A percentile compares a stretch with the other conserved stretches of the same genome.
These are phyloP conservation scores for Skeletonema costatum DNA, from an alignment of 108 stramenopile species.

Conservation along the genomic window DNA sequence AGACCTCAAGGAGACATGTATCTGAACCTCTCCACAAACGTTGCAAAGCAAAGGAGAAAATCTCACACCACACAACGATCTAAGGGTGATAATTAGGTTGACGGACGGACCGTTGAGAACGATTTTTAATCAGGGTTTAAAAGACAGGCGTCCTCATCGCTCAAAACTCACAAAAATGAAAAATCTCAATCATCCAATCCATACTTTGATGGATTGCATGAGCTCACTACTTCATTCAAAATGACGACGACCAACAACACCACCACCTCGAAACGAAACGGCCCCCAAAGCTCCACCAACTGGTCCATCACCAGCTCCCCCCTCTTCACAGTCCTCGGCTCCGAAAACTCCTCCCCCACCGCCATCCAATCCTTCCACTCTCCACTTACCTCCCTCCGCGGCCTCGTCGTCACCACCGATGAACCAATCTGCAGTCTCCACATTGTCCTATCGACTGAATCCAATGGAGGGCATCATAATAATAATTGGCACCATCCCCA, in stretches of 20 bases:
- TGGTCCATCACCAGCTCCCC: conserved; percentile 38
- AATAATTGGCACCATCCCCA: conserved; percentile 44
- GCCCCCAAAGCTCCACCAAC: conserved; percentile 33
- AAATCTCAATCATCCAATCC: too few relatives aligned
- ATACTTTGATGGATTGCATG: too few relatives aligned
- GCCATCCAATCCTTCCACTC: conserved; percentile 33
- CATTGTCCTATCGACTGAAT: conserved; percentile 49
- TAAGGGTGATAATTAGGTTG: too few relatives aligned
- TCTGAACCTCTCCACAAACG: too few relatives aligned
- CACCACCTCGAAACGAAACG: conserved; percentile 15
- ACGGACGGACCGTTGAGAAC: too few relatives aligned
- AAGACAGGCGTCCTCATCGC: too few relatives aligned
- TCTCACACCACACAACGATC: too few relatives aligned
- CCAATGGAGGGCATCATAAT: conserved; percentile 25
- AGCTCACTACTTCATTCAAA: too few relatives aligned
- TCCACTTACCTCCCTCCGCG: conserved; percentile 34
- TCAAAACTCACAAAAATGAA: too few relatives aligned
- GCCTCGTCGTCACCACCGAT: conserved; percentile 35
- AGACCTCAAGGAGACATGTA: too few relatives aligned
- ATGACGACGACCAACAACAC: not conserved
- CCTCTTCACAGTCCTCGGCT: conserved; percentile 18
- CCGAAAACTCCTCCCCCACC: not conserved
- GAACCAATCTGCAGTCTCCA: conserved; percentile 49
- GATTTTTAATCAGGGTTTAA: too few relatives aligned
- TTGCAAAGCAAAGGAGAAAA: too few relatives aligned